Percentiles rank a stretch among this genome's conserved stretches.
Conservation (phyloP, 2,329 filamentous ascomycete genomes). For the Camillea tinctor region DNA sequence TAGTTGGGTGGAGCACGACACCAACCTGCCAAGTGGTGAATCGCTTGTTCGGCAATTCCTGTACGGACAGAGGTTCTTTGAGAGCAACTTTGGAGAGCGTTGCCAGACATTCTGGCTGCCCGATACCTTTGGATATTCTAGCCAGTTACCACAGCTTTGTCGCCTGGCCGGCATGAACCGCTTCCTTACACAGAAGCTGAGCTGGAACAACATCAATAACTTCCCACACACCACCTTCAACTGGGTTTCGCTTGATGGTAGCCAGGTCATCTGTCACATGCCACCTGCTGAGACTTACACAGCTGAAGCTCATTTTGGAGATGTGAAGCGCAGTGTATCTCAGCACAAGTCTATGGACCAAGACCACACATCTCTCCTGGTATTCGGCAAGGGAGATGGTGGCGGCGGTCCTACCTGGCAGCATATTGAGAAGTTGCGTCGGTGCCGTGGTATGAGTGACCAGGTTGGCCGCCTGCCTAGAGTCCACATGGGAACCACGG, state of each 20-base stretch:
- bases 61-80: slow-evolving; percentile 92
- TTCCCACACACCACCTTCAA: slow-evolving; percentile 99
- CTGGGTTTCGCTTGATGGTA: slow-evolving; percentile 94
- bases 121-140: slow-evolving; percentile 96
- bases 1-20: slow-evolving; percentile 99
- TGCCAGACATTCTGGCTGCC: slow-evolving; percentile 95
- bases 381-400: slow-evolving; percentile 96
- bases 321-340: slow-evolving; percentile 82
- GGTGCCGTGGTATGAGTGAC: slow-evolving; percentile 89
- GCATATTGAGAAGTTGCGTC: slow-evolving; percentile 89
- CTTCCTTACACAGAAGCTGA: slow-evolving; percentile 97
- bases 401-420: slow-evolving; percentile 93
- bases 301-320: slow-evolving; percentile 89
- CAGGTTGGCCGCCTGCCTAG: slow-evolving; percentile 79
- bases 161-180: slow-evolving; percentile 92
- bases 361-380: slow-evolving; percentile 83
- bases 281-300: slow-evolving; percentile 94
- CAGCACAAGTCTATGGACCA: slow-evolving; percentile 96
- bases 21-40: slow-evolving; percentile 94
- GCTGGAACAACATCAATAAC: slow-evolving; percentile 99
- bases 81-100: slow-evolving; percentile 85
- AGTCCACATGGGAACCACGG: slow-evolving; percentile 82
- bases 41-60: slow-evolving; percentile 91
- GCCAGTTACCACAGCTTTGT: slow-evolving; percentile 90
- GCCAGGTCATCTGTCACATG: slow-evolving; percentile 98